Base-by-base conservation (phyloP, 352 stramenopile genomes). In the Globisporangium splendens region DNA sequence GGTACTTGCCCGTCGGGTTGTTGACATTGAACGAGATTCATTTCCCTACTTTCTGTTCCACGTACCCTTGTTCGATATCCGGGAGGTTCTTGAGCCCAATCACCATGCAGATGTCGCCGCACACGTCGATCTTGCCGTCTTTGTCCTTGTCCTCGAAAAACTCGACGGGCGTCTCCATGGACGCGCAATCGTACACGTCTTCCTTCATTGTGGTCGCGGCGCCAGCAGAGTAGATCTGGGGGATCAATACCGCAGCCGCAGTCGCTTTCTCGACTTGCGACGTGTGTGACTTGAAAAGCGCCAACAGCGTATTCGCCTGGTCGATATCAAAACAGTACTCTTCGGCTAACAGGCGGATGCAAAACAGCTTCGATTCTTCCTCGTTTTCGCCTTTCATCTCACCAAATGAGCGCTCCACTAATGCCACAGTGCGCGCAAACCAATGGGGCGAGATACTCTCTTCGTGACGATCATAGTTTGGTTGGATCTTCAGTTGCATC, bases 91-190 rank as follows among this genome's bases (percentile, higher is more conserved):
- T 73, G 11, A 91, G 70, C 5, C 82, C 82, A n/a, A 91, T 75
- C 4, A 88, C 74, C 47, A 89, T 78, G 50, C 79, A 89, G 24
- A 91, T 89, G 63, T 91, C 82, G 8, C 82, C 82, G 43, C 82
- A 91, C 8, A 88, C 79, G 46, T 91, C 82, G 46, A 91, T 91
- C 51, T 91, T 89, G 14, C 82, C 82, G 50, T 91, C 82, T 56
- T 70, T 76, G 62, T 91, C 82, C 50, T 89, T 89, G 66, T 91
- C 82, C 58, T 89, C 79, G 46, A 91, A 91, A 55, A 89, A 91
- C 54, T 88, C 69, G 7, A 72, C 59, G 1, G 79, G 79, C 2
- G 59, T 69, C 48, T 75, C 62, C 72, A 89, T 86, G 22, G 74
- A 73, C 35, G 73, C 77, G 48, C 77, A 89, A 59, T 88, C 79